phyloP scores from a whole-genome alignment of 176 grass and related monocot genomes.

The Raddia guianensis region DNA sequence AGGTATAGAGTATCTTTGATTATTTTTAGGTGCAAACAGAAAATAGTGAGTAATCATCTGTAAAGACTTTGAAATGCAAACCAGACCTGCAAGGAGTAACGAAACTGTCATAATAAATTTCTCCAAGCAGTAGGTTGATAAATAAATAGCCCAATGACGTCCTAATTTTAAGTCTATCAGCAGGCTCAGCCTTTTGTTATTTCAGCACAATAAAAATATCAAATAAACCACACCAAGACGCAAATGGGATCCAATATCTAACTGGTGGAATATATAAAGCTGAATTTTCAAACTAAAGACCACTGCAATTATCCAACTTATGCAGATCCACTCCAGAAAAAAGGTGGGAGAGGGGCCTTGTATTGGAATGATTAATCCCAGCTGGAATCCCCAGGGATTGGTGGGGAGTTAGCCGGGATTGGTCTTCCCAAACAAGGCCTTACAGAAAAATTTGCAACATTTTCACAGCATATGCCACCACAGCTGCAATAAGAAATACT shows the following conservation, averaged over 20 bases:
- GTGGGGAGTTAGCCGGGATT: too few relatives aligned
- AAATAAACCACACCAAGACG: conserved; percentile 2
- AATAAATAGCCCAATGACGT: background rate
- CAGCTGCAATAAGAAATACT: background rate
- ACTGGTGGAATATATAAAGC: background rate
- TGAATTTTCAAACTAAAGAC: conserved; percentile 1
- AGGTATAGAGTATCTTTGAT: conserved; percentile 23
- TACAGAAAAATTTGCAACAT: too few relatives aligned
- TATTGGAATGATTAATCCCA: too few relatives aligned
- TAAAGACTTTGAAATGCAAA: background rate
- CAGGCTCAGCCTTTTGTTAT: background rate
- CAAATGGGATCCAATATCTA: background rate
- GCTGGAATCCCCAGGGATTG: too few relatives aligned
- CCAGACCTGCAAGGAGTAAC: background rate
- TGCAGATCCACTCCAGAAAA: background rate
- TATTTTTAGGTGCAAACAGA: conserved; percentile 21
- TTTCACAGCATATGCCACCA: too few relatives aligned
- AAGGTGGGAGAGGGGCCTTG: background rate
- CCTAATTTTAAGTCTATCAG: background rate
- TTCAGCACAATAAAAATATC: conserved; percentile 5
- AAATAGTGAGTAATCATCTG: background rate
- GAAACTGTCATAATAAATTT: background rate
- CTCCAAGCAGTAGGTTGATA: background rate
- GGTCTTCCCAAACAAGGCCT: too few relatives aligned
- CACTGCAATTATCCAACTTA: background rate